Evolutionary conservation across 768 basidiomycete genomes (phyloP).

Genomic region (Serendipita indica): DNA sequence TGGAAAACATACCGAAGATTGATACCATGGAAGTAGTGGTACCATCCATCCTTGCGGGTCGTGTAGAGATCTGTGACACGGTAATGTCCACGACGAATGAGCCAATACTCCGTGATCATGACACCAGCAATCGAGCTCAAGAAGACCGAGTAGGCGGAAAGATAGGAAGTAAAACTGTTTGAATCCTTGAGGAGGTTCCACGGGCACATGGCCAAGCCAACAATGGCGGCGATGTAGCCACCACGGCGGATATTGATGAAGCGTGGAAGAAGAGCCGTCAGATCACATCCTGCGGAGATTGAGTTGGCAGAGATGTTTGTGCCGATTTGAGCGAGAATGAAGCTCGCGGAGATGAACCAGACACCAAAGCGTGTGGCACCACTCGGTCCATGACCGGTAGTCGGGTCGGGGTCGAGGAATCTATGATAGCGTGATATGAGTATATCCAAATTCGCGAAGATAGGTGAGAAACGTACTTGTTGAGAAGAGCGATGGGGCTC

Average conservation of each 20-base stretch:
- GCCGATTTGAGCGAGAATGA: slow-evolving; percentile 61
- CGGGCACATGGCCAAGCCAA: slow-evolving; percentile 60
- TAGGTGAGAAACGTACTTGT: slow-evolving; percentile 34
- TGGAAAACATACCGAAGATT: slow-evolving; percentile 42
- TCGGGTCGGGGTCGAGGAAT: slow-evolving; percentile 5
- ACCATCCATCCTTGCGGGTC: slow-evolving; percentile 43
- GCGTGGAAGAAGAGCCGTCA: slow-evolving; percentile 62
- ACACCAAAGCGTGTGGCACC: slow-evolving; percentile 25
- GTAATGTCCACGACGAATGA: slow-evolving; percentile 55
- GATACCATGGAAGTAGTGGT: slow-evolving; percentile 58
- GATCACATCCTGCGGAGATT: slow-evolving; percentile 68
- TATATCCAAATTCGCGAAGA: not conserved
- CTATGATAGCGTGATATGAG: not conserved
- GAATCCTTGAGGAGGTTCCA: slow-evolving; percentile 64
- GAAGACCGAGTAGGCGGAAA: slow-evolving; percentile 71
- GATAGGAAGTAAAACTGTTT: slow-evolving; percentile 65
- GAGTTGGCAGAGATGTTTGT: slow-evolving; percentile 76
- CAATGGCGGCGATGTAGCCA: slow-evolving; percentile 66
- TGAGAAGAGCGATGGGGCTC: slow-evolving; percentile 61
- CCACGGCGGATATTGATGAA: slow-evolving; percentile 77
- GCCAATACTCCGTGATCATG: slow-evolving; percentile 70
- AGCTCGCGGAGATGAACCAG: slow-evolving; percentile 65
- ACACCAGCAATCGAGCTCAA: slow-evolving; percentile 68
- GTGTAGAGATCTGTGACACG: slow-evolving; percentile 59
- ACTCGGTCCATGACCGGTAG: not conserved